Evolutionary conservation across 2,329 filamentous ascomycete species (phyloP), one percentile per base, ranked within the genome.

Genomic region (Akanthomyces lecanii): DNA sequence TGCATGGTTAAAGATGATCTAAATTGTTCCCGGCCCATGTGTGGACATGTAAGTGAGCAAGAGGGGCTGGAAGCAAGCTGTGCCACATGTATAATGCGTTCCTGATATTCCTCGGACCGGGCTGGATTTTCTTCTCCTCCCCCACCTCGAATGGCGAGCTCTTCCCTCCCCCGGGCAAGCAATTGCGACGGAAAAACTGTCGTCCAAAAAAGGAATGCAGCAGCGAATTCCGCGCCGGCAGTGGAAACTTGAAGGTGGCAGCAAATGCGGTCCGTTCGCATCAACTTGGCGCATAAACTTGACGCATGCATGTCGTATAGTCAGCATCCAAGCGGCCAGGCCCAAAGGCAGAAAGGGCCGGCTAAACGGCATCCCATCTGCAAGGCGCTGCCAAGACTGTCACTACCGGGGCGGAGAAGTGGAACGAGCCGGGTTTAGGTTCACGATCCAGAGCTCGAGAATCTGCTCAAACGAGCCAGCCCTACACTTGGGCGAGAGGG

Each of bases 361-460:
- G 52, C 52, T 55, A 55, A 42, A 12, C 52, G 52, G 52, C 52
- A 55, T 42, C 23, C 18, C 52, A 42, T 55, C 52, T 55, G 51
- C 36, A 2, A n/a, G 36, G 7, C 36, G 21, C 25, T 23, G 53
- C 53, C 53, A 56, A 56, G 53, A n/a, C 33, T n/a, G 18, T 12
- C 7, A 11, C 25, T 38, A 38, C 36, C 38, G 14, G 14, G 23
- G 38, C 25, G 38, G 53, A 12, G 4, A 33, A 44, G 25, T 14
- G 33, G 28, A 55, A 28, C 36, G 38, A 40, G 2, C 11, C 51
- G 51, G 16, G 7, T 45, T n/a, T n/a, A 44, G 38, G 38, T 16
- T 44, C 25, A 21, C 10, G 23, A 56, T 56, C 33, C 11, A 53
- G 50, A 38, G 14, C 51, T 56, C 53, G 53, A 45, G 53, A 44